Evolutionary conservation across 306 rosid genomes (phyloP).

Genomic region (Prosopis cineraria): DNA sequence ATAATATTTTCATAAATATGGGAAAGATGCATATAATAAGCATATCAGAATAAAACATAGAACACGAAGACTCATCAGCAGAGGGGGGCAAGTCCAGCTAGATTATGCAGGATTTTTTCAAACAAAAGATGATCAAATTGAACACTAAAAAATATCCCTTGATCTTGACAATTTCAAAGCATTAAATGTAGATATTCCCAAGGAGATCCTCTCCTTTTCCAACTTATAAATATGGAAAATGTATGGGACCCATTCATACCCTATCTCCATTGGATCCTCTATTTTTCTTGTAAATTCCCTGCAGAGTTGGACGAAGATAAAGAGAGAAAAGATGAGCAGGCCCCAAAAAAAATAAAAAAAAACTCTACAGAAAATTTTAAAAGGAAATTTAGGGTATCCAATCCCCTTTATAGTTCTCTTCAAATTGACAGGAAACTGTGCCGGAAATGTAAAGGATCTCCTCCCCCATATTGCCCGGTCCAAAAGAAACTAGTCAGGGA

Average conservation of each 20-base stretch:
- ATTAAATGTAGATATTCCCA: background rate
- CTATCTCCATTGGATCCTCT: background rate
- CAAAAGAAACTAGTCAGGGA: slow-evolving; percentile 10
- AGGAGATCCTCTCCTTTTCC: no score
- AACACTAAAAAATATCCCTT: background rate
- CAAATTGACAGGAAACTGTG: background rate
- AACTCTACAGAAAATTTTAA: background rate
- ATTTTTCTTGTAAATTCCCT: background rate
- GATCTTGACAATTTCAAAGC: background rate
- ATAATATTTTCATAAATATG: background rate
- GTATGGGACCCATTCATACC: background rate
- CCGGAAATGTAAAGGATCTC: background rate
- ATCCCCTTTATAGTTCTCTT: background rate
- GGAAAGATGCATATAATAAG: background rate
- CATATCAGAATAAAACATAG: background rate
- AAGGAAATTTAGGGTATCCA: background rate
- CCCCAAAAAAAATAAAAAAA: no score
- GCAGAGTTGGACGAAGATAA: background rate
- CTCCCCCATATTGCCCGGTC: background rate
- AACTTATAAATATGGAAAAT: background rate
- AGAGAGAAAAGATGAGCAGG: background rate
- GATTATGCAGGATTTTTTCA: background rate
- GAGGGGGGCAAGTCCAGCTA: background rate
- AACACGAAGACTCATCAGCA: background rate
- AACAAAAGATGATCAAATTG: background rate